Conservation (phyloP, 108 stramenopile species). For the Craspedostauros australis region DNA sequence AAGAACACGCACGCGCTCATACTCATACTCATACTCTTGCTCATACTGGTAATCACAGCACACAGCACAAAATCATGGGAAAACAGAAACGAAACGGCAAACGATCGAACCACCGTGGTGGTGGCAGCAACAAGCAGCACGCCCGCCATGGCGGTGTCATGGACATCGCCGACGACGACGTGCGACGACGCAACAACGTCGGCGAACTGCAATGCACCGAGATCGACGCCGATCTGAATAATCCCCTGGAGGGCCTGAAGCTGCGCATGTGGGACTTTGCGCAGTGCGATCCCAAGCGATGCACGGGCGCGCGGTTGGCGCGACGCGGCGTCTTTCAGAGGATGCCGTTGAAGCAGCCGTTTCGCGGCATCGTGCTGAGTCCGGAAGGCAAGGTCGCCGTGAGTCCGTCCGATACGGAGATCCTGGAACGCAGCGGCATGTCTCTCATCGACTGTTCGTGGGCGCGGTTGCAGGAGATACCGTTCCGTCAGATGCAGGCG, state of each 20-base stretch:
- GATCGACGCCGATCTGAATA: constrained; percentile 1
- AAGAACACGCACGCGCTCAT: too few relatives aligned
- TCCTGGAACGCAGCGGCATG: constrained; percentile 72
- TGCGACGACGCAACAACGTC: constrained; percentile 31
- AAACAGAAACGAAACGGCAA: not conserved
- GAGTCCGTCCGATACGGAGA: constrained; percentile 81
- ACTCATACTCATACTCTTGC: too few relatives aligned
- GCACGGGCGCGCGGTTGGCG: constrained; percentile 88
- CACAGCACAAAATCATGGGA: not conserved
- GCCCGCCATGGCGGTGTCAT: not conserved
- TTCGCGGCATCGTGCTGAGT: constrained; percentile 92
- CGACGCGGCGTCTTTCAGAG: constrained; percentile 67
- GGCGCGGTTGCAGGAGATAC: constrained; percentile 91
- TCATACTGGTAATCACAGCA: too few relatives aligned
- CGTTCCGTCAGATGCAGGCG: constrained; percentile 85
- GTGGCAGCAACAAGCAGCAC: not conserved
- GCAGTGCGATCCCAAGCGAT: constrained; percentile 98
- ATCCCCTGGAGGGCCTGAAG: constrained; percentile 55
- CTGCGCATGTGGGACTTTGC: constrained; percentile 98
- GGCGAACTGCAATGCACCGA: constrained; percentile 10
- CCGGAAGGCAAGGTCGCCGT: constrained; percentile 84
- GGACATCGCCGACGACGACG: constrained; percentile 29
- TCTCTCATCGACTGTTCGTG: constrained; percentile 98
- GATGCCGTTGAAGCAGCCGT: constrained; percentile 78
- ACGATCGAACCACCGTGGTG: not conserved